A percentile compares a stretch with the other conserved stretches of the same genome.
phyloP scores from a whole-genome alignment of 345 rosid genomes.

The Draba incana region DNA sequence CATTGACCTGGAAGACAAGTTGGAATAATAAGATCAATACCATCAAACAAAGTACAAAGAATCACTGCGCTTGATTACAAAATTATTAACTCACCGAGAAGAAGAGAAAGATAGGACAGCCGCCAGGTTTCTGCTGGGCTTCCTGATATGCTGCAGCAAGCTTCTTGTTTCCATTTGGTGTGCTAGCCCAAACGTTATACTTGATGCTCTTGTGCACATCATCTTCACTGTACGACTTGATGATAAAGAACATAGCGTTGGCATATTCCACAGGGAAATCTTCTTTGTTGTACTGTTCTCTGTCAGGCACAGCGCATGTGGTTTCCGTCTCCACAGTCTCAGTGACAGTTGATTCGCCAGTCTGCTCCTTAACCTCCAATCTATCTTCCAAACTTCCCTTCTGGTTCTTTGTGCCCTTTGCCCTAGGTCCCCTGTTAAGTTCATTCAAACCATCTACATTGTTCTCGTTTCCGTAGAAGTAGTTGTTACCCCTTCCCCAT shows the following conservation, averaged over 20 bases:
- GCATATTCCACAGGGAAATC: conserved; percentile 70
- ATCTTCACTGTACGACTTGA: conserved; percentile 97
- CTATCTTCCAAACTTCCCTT: conserved; percentile 52
- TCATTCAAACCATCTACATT: conserved; percentile 75
- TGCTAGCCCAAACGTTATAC: conserved; percentile 94
- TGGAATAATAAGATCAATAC: neutral
- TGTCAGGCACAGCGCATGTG: conserved; percentile 48
- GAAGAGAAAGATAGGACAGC: conserved; percentile 79
- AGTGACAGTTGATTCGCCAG: conserved; percentile 42
- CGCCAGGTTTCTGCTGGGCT: conserved; percentile 67
- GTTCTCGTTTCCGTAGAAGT: conserved; percentile 60
- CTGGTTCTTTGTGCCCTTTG: conserved; percentile 67
- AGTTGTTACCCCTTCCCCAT: conserved; percentile 75
- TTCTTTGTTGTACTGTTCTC: conserved; percentile 64
- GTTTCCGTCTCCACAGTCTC: conserved; percentile 50
- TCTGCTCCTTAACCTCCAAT: conserved; percentile 57
- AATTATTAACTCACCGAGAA: conserved; percentile 71
- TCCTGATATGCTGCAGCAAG: conserved; percentile 90
- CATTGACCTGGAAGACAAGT: conserved; percentile 62
- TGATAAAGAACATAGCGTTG: conserved; percentile 81
- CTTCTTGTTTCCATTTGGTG: conserved; percentile 94
- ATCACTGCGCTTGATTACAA: neutral
- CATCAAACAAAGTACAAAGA: neutral
- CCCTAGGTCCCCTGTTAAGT: conserved; percentile 90
- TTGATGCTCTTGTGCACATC: conserved; percentile 96